phyloP scores from a whole-genome alignment of 2,329 filamentous ascomycete species.

The Juglanconis juglandina region DNA sequence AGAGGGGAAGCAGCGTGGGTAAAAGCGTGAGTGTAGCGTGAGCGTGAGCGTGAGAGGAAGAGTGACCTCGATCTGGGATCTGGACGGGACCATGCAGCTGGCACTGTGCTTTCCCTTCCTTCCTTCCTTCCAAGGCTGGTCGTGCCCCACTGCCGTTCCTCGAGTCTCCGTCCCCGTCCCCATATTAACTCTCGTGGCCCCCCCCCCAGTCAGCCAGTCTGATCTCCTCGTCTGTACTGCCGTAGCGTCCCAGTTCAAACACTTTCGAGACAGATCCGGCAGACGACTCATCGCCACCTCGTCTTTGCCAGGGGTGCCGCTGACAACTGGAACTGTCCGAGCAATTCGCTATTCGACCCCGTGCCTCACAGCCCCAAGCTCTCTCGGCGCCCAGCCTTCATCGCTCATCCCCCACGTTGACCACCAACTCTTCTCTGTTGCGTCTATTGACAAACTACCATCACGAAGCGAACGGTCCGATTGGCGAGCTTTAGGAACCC shows the following conservation, averaged over 20 bases:
- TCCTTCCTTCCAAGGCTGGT: not conserved
- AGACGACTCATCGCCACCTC: not conserved
- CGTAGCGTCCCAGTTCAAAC: constrained; percentile 25
- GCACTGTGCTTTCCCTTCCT: constrained; percentile 2
- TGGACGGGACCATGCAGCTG: no score
- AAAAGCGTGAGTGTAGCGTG: no score
- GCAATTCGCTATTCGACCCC: not conserved
- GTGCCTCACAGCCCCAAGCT: constrained; percentile 22
- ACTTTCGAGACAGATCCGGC: constrained; percentile 25
- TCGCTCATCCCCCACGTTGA: constrained; percentile 24
- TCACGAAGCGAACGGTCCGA: not conserved
- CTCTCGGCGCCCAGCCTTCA: constrained; percentile 40
- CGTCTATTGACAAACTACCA: not conserved
- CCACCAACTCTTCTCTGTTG: constrained; percentile 12
- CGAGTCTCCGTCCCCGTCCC: not conserved
- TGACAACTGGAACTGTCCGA: not conserved
- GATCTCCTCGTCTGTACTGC: not conserved
- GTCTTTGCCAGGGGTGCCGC: not conserved
- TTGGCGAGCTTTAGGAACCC: not conserved
- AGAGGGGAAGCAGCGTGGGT: no score
- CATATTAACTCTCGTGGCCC: constrained; percentile 9
- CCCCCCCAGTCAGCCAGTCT: constrained; percentile 1
- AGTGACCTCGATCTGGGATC: no score
- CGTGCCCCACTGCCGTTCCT: constrained; percentile 1
- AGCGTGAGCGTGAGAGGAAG: no score